These are phyloP conservation scores for Rhodotorula sp. DNA, from an alignment of 1,284 basidiomycete genomes.

Conservation along the genomic window DNA sequence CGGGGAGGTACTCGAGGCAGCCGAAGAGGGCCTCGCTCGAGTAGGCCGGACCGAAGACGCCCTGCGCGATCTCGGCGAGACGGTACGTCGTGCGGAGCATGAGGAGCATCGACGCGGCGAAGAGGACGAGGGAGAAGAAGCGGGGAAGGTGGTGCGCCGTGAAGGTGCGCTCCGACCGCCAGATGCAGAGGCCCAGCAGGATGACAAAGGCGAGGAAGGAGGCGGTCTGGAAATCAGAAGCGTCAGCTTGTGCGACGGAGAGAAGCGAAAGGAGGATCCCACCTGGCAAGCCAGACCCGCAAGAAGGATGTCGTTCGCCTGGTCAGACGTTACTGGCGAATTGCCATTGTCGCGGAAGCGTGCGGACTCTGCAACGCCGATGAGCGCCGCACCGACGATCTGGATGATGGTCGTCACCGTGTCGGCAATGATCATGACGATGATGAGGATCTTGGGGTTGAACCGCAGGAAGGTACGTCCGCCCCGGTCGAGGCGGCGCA, in stretches of 20 bases:
- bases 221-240: constrained; percentile 43
- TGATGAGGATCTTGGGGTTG: constrained; percentile 11
- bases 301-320: constrained; percentile 53
- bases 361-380: constrained; percentile 52
- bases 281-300: constrained; percentile 53
- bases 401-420: constrained; percentile 52
- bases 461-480: constrained; percentile 15
- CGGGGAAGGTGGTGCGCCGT: constrained; percentile 34
- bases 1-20: constrained; percentile 52
- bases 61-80: constrained; percentile 54
- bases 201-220: constrained; percentile 50
- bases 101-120: constrained; percentile 47
- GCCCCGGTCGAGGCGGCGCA: constrained; percentile 38
- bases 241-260: not conserved
- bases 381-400: constrained; percentile 53
- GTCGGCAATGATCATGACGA: constrained; percentile 51
- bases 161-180: constrained; percentile 20
- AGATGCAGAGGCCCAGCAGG: constrained; percentile 44
- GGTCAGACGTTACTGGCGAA: constrained; percentile 44
- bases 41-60: constrained; percentile 50
- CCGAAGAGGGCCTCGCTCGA: constrained; percentile 51
- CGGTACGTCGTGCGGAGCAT: constrained; percentile 53
- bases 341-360: not conserved
- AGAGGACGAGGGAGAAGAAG: constrained; percentile 46
- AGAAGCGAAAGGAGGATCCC: constrained; percentile 12